These are phyloP conservation scores for Taiozyma onychis DNA, from an alignment of 1,139 yeast species.

Conservation along the genomic window DNA sequence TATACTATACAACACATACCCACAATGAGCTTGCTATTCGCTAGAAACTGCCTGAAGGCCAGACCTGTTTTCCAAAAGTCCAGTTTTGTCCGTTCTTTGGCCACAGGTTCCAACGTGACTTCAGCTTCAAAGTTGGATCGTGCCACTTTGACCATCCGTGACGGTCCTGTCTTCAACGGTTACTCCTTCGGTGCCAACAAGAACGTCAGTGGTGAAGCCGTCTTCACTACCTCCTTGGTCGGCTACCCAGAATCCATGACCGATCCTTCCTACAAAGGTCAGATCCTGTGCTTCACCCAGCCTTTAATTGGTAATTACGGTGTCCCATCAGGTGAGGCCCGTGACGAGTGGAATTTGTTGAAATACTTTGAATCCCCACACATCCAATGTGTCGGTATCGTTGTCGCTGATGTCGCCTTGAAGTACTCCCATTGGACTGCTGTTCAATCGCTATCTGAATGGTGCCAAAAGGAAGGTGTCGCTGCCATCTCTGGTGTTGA, in stretches of 20 bases:
- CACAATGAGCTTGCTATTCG: constrained; percentile 12
- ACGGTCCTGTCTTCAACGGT: constrained; percentile 92
- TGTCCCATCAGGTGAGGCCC: constrained; percentile 78
- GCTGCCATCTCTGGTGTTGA: constrained; percentile 97
- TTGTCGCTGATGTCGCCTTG: constrained; percentile 93
- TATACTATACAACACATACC: not conserved
- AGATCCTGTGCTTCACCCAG: constrained; percentile 92
- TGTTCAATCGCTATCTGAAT: constrained; percentile 86
- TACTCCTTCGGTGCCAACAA: constrained; percentile 92
- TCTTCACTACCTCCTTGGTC: constrained; percentile 92
- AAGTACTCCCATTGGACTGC: constrained; percentile 99
- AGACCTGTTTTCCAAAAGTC: constrained; percentile 21
- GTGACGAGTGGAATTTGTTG: constrained; percentile 78
- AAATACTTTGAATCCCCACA: constrained; percentile 89
- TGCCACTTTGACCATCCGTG: constrained; percentile 86
- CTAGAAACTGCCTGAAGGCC: constrained; percentile 15
- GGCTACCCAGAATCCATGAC: constrained; percentile 99
- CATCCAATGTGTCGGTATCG: constrained; percentile 92
- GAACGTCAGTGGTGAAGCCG: constrained; percentile 93
- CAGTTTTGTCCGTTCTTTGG: constrained; percentile 27
- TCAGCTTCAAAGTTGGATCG: constrained; percentile 44
- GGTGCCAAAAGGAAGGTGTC: constrained; percentile 96
- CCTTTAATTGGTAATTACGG: constrained; percentile 98
- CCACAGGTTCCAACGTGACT: constrained; percentile 34
- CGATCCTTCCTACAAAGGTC: constrained; percentile 95